Conservation (phyloP, 1,284 basidiomycete species). For the Malassezia equina region DNA sequence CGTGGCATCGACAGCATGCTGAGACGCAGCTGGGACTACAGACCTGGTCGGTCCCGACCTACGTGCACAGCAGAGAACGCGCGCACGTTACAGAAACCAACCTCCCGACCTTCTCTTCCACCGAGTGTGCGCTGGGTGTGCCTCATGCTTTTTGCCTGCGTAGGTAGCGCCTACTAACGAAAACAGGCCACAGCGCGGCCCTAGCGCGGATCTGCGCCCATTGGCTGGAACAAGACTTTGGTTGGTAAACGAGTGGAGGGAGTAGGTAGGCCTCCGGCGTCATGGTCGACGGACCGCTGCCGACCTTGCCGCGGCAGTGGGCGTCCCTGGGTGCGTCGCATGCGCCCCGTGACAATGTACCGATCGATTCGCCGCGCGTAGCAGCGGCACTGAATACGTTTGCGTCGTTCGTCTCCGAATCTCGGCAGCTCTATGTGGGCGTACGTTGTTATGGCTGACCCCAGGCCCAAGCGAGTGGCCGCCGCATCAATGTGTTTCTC, state of each 20-base stretch:
- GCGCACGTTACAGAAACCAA: not conserved
- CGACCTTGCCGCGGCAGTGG: conserved; percentile 15
- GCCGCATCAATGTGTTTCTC: conserved; percentile 6
- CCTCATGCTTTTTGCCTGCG: conserved; percentile 15
- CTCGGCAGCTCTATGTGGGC: conserved; percentile 4
- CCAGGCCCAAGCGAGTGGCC: conserved; percentile 17
- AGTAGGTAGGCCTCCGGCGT: not conserved
- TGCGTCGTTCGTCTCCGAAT: conserved; percentile 5
- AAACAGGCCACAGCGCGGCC: not conserved
- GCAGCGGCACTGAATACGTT: conserved; percentile 15
- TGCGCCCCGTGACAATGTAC: conserved; percentile 4
- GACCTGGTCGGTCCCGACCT: not conserved
- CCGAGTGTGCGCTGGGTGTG: conserved; percentile 1
- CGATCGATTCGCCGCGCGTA: conserved; percentile 4
- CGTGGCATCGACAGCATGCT: conserved; percentile 4
- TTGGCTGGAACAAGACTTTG: conserved; percentile 5
- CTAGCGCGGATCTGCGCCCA: conserved; percentile 4
- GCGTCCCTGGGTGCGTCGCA: conserved; percentile 15
- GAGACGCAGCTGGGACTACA: conserved; percentile 2
- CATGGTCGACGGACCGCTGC: conserved; percentile 4
- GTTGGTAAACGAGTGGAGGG: conserved; percentile 10
- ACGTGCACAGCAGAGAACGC: not conserved
- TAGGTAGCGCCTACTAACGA: not conserved
- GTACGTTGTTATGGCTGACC: conserved; percentile 3
- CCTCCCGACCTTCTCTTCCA: conserved; percentile 1